A percentile compares a stretch with the other conserved stretches of the same genome.
Evolutionary conservation across 2,329 filamentous ascomycete species (phyloP).

Genomic region (Juglanconis sp.): DNA sequence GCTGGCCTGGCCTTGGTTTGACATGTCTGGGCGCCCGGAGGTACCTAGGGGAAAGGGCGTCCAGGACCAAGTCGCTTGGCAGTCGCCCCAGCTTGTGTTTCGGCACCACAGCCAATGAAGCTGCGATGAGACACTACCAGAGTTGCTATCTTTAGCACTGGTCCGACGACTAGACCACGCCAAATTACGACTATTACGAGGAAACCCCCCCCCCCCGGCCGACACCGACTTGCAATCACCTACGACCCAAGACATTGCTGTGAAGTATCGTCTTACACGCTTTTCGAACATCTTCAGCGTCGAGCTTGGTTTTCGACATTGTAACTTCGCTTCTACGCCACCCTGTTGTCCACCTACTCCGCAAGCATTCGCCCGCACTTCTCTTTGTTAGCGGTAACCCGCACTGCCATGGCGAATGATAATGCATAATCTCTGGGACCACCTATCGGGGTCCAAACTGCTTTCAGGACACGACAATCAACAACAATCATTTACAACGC

Average conservation of each 20-base stretch:
- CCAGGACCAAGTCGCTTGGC: too few species aligned
- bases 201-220: background rate
- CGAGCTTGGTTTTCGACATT: background rate
- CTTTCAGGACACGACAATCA: constrained; percentile 5
- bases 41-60: too few species aligned
- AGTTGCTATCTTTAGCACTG: too few species aligned
- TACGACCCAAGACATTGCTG: background rate
- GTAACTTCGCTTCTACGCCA: background rate
- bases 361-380: background rate
- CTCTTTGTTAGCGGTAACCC: background rate
- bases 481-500: constrained; percentile 13
- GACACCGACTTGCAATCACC: background rate
- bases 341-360: background rate
- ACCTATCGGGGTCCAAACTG: background rate
- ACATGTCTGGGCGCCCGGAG: too few species aligned
- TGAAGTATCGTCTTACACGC: background rate
- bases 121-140: too few species aligned
- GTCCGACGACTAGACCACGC: too few species aligned
- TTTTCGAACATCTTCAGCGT: background rate
- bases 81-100: too few species aligned
- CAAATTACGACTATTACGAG: background rate
- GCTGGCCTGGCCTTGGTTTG: background rate
- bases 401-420: constrained; percentile 13
- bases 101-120: too few species aligned
- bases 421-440: constrained; percentile 17